Percentiles rank a stretch among this genome's conserved stretches.
Conservation (phyloP, 345 rosid species). For the Gynandropsis gynandra region DNA sequence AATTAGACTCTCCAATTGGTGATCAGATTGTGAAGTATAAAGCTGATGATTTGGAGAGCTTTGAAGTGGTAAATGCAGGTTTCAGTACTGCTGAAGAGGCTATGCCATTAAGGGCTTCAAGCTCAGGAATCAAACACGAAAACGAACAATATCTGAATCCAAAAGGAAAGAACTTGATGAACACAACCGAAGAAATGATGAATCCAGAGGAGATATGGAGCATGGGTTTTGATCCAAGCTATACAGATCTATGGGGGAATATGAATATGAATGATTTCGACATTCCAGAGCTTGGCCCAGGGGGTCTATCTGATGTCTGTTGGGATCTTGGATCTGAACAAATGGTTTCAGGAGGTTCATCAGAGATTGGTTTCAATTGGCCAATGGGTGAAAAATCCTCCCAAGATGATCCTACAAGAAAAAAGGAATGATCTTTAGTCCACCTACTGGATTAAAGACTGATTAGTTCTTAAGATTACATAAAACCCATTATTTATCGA, state of each 20-base stretch:
- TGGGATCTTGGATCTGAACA: constrained; percentile 49
- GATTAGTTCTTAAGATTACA: too few species aligned
- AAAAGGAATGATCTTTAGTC: constrained; percentile 13
- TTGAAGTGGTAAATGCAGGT: constrained; percentile 23
- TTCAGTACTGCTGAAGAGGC: constrained; percentile 26
- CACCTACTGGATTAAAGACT: background rate
- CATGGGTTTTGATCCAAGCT: constrained; percentile 48
- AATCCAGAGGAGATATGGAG: constrained; percentile 56
- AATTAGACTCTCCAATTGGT: constrained; percentile 33
- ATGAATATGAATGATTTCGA: constrained; percentile 32
- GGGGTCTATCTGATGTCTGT: constrained; percentile 49
- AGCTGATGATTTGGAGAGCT: constrained; percentile 36
- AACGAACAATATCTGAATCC: constrained; percentile 9
- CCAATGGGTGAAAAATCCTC: constrained; percentile 26
- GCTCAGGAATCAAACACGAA: constrained; percentile 16
- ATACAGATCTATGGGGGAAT: constrained; percentile 47
- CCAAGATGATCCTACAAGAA: background rate
- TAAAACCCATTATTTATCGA: too few species aligned
- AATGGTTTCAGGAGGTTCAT: constrained; percentile 41
- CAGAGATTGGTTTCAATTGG: constrained; percentile 41
- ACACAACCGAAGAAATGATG: constrained; percentile 31
- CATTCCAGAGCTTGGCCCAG: constrained; percentile 42
- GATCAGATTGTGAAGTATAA: constrained; percentile 41
- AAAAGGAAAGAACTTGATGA: constrained; percentile 41
- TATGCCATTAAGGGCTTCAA: constrained; percentile 28